These are phyloP conservation scores for Aristolochia californica DNA, from an alignment of 164 flowering plant species.

Conservation along the genomic window DNA sequence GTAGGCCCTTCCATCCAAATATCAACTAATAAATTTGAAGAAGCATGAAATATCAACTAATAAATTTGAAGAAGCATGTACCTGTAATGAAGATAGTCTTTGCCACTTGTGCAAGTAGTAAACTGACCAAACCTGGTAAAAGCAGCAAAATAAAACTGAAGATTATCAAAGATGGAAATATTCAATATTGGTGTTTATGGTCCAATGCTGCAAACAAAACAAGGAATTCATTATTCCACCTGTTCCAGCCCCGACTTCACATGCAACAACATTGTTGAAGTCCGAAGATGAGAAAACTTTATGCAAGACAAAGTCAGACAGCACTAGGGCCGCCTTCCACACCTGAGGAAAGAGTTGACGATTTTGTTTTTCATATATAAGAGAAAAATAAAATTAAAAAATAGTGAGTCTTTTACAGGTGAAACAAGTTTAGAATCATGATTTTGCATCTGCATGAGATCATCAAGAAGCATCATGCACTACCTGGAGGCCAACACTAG, in stretches of 20 bases:
- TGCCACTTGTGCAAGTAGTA: conserved; percentile 73
- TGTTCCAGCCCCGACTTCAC: conserved; percentile 94
- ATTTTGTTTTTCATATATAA: neutral
- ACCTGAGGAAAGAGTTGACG: conserved; percentile 30
- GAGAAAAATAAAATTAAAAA: neutral
- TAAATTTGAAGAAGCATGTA: conserved; percentile 10
- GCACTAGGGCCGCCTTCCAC: conserved; percentile 75
- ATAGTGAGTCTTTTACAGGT: neutral
- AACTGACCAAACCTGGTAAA: conserved; percentile 71
- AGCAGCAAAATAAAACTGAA: conserved; percentile 12
- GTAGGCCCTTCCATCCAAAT: too few species aligned
- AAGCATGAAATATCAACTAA: neutral
- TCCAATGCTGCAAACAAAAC: conserved; percentile 13
- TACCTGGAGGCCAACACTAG: conserved; percentile 89
- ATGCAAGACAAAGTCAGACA: conserved; percentile 78
- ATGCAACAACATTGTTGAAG: conserved; percentile 42
- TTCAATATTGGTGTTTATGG: neutral
- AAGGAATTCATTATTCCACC: conserved; percentile 30
- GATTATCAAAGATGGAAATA: neutral
- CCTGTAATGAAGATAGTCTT: conserved; percentile 73
- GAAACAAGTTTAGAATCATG: neutral
- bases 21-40: too few species aligned
- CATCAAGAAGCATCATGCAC: conserved; percentile 1
- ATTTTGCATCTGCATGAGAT: neutral
- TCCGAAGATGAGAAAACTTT: conserved; percentile 46